Percentiles rank a stretch among this genome's conserved stretches.
phyloP scores from a whole-genome alignment of 2,329 filamentous ascomycete species.

The Graphiopsis chlorocephala region DNA sequence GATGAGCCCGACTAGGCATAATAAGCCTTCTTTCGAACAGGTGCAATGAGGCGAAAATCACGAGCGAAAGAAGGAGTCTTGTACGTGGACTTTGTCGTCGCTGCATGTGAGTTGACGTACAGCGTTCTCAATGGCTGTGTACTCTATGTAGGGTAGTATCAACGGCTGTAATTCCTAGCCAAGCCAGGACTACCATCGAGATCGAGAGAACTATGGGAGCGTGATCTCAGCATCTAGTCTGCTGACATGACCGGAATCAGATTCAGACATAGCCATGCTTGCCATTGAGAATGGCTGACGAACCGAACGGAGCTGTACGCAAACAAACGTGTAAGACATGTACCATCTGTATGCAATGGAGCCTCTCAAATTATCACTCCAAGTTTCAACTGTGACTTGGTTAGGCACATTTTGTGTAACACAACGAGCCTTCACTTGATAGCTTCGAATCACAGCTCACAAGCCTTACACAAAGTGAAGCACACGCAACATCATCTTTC shows the following conservation, averaged over 20 bases:
- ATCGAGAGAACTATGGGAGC: not conserved
- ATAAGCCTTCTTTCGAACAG: not conserved
- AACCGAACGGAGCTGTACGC: not conserved
- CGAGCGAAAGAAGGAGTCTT: not conserved
- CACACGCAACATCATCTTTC: not conserved
- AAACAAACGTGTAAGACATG: not conserved
- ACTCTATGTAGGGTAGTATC: too few relatives aligned
- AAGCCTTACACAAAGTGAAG: not conserved
- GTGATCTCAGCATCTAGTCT: not conserved
- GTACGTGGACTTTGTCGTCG: not conserved
- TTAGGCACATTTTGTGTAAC: not conserved
- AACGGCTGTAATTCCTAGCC: too few relatives aligned
- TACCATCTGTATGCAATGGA: not conserved
- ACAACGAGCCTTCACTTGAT: not conserved
- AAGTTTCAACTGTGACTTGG: fast-evolving
- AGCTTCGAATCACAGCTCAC: not conserved
- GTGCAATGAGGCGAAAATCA: not conserved
- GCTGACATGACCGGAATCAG: not conserved
- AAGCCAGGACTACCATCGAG: too few relatives aligned
- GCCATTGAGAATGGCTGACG: not conserved
- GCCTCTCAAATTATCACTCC: not conserved
- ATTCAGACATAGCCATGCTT: not conserved
- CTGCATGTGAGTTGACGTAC: not conserved
- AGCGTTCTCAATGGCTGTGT: too few relatives aligned
- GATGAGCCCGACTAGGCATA: not conserved